Evolutionary conservation across 1,284 basidiomycete species (phyloP).

Genomic region (Ganoderma multipileum): DNA sequence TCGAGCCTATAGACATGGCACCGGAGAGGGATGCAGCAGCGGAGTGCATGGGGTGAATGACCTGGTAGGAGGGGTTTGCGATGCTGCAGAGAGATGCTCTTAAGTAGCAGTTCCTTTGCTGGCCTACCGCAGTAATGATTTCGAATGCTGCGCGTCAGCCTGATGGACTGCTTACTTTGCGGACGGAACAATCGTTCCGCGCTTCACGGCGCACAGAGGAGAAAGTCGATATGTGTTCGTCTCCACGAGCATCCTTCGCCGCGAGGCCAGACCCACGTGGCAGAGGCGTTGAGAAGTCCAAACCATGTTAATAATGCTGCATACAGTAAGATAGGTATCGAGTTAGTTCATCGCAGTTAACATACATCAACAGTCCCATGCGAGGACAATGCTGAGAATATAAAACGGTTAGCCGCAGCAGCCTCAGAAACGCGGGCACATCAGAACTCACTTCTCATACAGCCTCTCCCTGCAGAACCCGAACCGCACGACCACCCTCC

Average conservation of each 20-base stretch:
- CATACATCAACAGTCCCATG: neutral
- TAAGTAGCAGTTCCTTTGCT: neutral
- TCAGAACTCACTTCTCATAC: neutral
- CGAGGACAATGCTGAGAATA: neutral
- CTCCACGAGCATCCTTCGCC: neutral
- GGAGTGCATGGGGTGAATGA: too few relatives aligned
- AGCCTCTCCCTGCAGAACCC: neutral
- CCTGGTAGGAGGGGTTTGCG: too few relatives aligned
- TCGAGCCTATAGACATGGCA: too few relatives aligned
- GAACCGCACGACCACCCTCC: neutral
- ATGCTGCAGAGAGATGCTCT: too few relatives aligned
- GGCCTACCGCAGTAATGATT: neutral
- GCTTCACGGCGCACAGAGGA: neutral
- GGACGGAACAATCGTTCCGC: too few relatives aligned
- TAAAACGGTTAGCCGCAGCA: neutral
- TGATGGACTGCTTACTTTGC: neutral
- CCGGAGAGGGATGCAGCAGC: too few relatives aligned
- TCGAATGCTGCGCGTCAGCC: neutral
- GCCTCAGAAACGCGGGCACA: neutral
- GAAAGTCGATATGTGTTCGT: neutral
- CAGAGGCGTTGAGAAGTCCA: neutral
- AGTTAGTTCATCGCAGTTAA: neutral
- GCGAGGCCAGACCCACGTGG: neutral
- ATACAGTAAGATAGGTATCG: conserved; percentile 1
- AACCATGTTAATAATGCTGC: neutral